Percentiles rank a stretch among this genome's conserved stretches.
phyloP scores from a whole-genome alignment of 345 rosid genomes.

The Melaleuca alternifolia region DNA sequence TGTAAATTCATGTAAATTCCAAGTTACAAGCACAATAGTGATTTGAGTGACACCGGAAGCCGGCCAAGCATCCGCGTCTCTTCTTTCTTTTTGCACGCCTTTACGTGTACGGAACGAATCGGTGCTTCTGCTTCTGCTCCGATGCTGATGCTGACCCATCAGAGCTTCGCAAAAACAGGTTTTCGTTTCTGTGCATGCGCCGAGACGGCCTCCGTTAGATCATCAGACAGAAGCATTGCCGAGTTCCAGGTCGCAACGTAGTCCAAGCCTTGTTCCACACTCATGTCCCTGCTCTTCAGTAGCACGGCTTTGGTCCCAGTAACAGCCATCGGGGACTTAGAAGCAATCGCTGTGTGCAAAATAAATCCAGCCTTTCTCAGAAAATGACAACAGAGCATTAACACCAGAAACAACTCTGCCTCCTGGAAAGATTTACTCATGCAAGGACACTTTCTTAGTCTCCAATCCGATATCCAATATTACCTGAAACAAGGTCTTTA shows the following conservation, averaged over 20 bases:
- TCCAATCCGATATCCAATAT: neutral
- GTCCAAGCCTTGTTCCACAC: slow-evolving; percentile 72
- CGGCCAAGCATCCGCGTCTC: neutral
- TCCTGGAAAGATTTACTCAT: neutral
- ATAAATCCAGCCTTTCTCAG: neutral
- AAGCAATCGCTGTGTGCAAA: slow-evolving; percentile 39
- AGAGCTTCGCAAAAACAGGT: slow-evolving; percentile 65
- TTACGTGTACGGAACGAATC: neutral
- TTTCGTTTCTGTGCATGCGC: slow-evolving; percentile 43
- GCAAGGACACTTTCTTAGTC: neutral
- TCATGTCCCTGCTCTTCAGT: slow-evolving; percentile 61
- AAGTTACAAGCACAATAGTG: neutral
- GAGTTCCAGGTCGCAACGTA: slow-evolving; percentile 87
- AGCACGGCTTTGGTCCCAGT: slow-evolving; percentile 72
- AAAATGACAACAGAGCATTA: neutral
- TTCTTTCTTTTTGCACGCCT: neutral
- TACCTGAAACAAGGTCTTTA: neutral
- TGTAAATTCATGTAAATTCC: neutral
- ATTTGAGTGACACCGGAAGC: neutral
- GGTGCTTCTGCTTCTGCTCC: neutral
- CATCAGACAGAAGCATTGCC: slow-evolving; percentile 58
- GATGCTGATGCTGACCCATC: neutral
- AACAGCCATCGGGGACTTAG: slow-evolving; percentile 70
- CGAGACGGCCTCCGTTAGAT: slow-evolving; percentile 49
- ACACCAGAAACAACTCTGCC: neutral